Evolutionary conservation across 352 stramenopile genomes (phyloP).

Genomic region (Phytophthora meadii): DNA sequence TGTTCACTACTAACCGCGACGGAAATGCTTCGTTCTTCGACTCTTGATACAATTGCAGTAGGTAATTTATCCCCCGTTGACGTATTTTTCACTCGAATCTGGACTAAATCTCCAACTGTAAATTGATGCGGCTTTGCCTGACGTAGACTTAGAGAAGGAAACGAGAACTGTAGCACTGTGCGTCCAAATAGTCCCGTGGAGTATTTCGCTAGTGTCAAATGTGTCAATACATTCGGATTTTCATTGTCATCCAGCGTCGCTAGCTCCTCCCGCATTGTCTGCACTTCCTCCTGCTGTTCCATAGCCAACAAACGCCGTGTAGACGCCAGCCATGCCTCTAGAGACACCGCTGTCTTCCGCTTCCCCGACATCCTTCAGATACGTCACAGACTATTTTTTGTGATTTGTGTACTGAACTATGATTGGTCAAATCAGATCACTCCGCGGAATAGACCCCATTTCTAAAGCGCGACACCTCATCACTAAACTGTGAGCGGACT

Average conservation of each 20-base stretch:
- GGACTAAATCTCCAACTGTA: conserved; percentile 85
- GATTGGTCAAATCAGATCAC: conserved; percentile 15
- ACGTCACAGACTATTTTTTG: not conserved
- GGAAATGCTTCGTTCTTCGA: conserved; percentile 70
- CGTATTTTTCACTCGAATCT: conserved; percentile 55
- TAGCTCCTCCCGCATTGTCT: conserved; percentile 59
- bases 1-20: conserved; percentile 56
- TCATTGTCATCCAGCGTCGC: conserved; percentile 52
- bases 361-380: conserved; percentile 27
- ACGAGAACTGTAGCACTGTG: conserved; percentile 59
- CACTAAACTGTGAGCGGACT: not conserved
- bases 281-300: conserved; percentile 76
- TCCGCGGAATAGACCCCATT: conserved; percentile 12
- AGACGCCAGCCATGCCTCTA: conserved; percentile 65
- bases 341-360: conserved; percentile 22
- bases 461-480: conserved; percentile 8
- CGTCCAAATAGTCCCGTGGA: conserved; percentile 79
- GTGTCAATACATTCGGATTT: conserved; percentile 76
- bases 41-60: conserved; percentile 67
- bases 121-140: conserved; percentile 81
- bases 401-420: not conserved
- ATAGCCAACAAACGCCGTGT: conserved; percentile 56
- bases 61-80: conserved; percentile 30
- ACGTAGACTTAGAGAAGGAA: conserved; percentile 49
- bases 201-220: conserved; percentile 46